Conservation (phyloP, 2,329 filamentous ascomycete genomes). For the Fusarium lateritium region DNA sequence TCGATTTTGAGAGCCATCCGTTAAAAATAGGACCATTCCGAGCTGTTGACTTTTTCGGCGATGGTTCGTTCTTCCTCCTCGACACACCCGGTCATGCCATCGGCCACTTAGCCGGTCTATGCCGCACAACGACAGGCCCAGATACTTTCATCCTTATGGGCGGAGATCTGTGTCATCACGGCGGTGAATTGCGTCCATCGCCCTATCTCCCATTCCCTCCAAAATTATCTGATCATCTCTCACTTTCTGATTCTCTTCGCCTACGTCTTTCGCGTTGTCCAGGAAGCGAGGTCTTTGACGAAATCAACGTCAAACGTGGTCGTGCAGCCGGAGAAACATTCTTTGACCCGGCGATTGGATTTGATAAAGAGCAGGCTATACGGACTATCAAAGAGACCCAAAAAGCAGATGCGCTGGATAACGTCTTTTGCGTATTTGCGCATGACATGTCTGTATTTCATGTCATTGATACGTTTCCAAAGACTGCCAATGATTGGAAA, state of each 20-base stretch:
- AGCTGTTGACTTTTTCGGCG: constrained; percentile 30
- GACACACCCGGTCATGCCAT: constrained; percentile 29
- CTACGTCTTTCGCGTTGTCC: constrained; percentile 16
- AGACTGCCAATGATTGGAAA: constrained; percentile 19
- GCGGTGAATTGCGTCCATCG: constrained; percentile 20
- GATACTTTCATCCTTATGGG: constrained; percentile 29
- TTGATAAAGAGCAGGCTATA: constrained; percentile 3
- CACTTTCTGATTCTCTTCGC: constrained; percentile 11
- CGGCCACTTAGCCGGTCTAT: constrained; percentile 29
- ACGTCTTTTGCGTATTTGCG: constrained; percentile 19
- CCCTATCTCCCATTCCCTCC: constrained; percentile 4
- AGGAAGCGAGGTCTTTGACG: neutral
- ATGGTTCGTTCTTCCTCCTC: constrained; percentile 37
- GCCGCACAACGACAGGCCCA: constrained; percentile 7
- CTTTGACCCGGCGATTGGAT: constrained; percentile 15
- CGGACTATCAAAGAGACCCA: constrained; percentile 16
- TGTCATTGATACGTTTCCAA: constrained; percentile 14
- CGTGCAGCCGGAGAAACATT: neutral
- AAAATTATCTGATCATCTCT: constrained; percentile 1
- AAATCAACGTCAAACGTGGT: constrained; percentile 13
- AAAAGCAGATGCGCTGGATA: constrained; percentile 13
- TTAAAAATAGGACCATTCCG: constrained; percentile 21
- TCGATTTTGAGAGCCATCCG: constrained; percentile 7
- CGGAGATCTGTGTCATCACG: constrained; percentile 22
- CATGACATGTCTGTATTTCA: constrained; percentile 14